phyloP scores from a whole-genome alignment of 2,329 filamentous ascomycete genomes.

The Phialophora macrospora region DNA sequence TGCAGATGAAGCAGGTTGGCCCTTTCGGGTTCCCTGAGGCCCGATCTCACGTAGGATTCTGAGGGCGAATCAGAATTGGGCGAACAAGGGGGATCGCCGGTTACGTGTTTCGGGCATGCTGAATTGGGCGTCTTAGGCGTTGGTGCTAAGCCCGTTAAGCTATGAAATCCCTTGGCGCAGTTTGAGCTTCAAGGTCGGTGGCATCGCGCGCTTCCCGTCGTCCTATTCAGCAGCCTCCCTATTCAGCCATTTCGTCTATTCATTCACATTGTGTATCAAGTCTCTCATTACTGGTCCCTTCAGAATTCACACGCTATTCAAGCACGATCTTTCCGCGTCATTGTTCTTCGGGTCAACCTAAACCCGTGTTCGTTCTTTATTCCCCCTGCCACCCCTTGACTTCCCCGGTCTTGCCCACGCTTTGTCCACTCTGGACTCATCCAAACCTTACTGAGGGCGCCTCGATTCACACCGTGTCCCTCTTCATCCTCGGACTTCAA shows the following conservation, averaged over 20 bases:
- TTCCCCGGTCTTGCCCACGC: conserved; percentile 20
- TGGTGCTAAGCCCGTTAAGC: neutral
- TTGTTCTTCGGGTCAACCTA: conserved; percentile 27
- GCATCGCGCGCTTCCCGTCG: conserved; percentile 16
- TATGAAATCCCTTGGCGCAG: neutral
- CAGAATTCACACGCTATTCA: conserved; percentile 20
- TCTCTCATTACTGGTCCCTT: conserved; percentile 18
- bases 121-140: neutral
- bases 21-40: neutral
- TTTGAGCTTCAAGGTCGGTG: conserved; percentile 20
- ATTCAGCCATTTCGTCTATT: conserved; percentile 20
- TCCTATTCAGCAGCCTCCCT: conserved; percentile 19
- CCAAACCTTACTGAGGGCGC: neutral
- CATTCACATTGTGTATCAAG: conserved; percentile 32
- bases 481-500: neutral
- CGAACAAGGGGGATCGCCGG: neutral
- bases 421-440: conserved; percentile 22
- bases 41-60: neutral
- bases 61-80: conserved; percentile 12
- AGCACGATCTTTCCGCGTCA: conserved; percentile 23
- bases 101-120: conserved; percentile 23
- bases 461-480: conserved; percentile 5
- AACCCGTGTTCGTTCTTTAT: conserved; percentile 22
- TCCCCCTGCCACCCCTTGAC: conserved; percentile 27
- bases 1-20: too few species aligned